phyloP scores from a whole-genome alignment of 257 asterid genomes.

The Solanum lignicaule region DNA sequence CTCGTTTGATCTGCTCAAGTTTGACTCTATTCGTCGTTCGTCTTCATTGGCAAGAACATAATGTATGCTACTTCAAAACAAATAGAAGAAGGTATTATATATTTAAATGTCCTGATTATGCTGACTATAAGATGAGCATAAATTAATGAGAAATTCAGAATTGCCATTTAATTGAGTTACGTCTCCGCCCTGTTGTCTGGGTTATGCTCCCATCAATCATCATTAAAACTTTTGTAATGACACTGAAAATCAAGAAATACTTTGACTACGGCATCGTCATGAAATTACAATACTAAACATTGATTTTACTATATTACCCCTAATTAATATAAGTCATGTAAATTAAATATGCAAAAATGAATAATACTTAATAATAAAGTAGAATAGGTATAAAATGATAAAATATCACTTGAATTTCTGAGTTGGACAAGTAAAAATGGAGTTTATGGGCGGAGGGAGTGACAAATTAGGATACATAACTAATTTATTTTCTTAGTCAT shows the following conservation, averaged over 20 bases:
- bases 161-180: neutral
- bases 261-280: neutral
- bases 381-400: no score
- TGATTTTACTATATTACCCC: neutral
- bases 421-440: no score
- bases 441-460: accelerated
- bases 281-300: neutral
- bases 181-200: neutral
- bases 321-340: neutral
- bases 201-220: neutral
- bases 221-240: neutral
- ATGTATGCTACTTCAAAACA: neutral
- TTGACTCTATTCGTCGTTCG: neutral
- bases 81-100: neutral
- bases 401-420: no score
- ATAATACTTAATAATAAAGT: no score
- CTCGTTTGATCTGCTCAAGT: neutral
- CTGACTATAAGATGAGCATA: neutral
- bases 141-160: neutral
- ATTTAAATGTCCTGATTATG: neutral
- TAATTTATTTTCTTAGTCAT: neutral
- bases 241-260: neutral
- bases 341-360: no score
- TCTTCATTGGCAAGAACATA: neutral
- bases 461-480: neutral